A percentile compares a stretch with the other conserved stretches of the same genome.
Evolutionary conservation across 345 rosid genomes (phyloP).

Genomic region (Eutrema heterophyllum): DNA sequence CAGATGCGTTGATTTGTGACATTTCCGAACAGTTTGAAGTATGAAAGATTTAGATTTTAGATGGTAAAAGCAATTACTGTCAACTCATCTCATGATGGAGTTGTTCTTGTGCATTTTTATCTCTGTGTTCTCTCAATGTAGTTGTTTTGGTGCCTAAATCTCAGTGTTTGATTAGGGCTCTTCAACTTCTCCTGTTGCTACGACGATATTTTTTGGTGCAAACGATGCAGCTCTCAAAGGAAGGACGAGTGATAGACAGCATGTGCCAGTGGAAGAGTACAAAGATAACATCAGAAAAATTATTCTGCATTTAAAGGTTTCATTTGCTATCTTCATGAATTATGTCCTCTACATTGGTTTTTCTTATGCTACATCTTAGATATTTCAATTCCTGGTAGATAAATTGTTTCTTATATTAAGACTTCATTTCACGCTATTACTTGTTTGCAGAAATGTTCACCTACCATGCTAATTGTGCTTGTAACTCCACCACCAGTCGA

Average conservation of each 20-base stretch:
- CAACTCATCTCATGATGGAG: neutral
- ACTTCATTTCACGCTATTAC: neutral
- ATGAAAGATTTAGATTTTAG: neutral
- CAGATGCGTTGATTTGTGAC: neutral
- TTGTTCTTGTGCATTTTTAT: neutral
- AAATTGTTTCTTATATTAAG: neutral
- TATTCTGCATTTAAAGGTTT: slow-evolving; percentile 82
- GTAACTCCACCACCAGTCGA: slow-evolving; percentile 88
- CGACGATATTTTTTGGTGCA: slow-evolving; percentile 86
- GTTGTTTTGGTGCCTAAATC: neutral
- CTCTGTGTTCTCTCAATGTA: neutral
- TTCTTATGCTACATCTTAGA: too few species aligned
- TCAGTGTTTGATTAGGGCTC: slow-evolving; percentile 40
- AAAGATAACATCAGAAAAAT: slow-evolving; percentile 60
- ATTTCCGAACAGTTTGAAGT: neutral
- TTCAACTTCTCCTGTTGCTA: slow-evolving; percentile 55
- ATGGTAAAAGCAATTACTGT: neutral
- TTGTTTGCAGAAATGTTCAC: slow-evolving; percentile 52
- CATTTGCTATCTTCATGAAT: neutral
- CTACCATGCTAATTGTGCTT: slow-evolving; percentile 69
- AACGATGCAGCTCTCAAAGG: slow-evolving; percentile 91
- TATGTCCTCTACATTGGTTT: neutral
- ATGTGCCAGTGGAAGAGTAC: slow-evolving; percentile 81
- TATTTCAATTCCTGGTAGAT: too few species aligned
- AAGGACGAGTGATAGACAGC: slow-evolving; percentile 61